Conservation (phyloP, 805 yeast genomes). For the Yueomyces sp. region DNA sequence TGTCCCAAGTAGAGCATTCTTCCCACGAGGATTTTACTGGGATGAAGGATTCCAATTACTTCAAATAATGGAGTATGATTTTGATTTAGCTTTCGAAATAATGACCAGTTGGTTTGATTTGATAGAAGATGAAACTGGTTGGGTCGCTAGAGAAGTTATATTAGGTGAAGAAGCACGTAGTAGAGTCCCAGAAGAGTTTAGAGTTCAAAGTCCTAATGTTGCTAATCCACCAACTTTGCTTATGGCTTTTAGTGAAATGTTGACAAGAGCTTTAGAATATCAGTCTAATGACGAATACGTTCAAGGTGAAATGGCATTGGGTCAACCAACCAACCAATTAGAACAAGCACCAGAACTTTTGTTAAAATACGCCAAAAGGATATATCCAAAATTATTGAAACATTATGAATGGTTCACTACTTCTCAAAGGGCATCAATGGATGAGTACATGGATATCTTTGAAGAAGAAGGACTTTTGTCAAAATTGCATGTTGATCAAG, state of each 20-base stretch:
- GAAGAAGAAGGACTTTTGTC: conserved; percentile 19
- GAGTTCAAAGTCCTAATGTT: conserved; percentile 72
- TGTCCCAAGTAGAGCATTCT: conserved; percentile 86
- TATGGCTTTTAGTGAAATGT: conserved; percentile 49
- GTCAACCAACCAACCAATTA: conserved; percentile 37
- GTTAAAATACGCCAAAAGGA: conserved; percentile 39
- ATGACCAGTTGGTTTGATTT: conserved; percentile 76
- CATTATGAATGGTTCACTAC: conserved; percentile 80
- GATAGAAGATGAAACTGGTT: conserved; percentile 74
- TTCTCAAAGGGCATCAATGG: conserved; percentile 65
- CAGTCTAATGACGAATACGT: conserved; percentile 3
- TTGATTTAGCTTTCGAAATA: conserved; percentile 68
- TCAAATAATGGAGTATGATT: conserved; percentile 71
- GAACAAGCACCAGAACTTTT: conserved; percentile 46
- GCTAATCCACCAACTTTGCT: conserved; percentile 95
- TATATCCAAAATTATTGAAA: conserved; percentile 62
- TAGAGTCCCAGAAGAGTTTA: conserved; percentile 74
- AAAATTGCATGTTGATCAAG: conserved; percentile 40
- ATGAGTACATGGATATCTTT: conserved; percentile 41
- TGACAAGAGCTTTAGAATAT: conserved; percentile 30
- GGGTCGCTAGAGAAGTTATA: conserved; percentile 95
- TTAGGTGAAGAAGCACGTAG: conserved; percentile 83
- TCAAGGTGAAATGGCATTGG: conserved; percentile 1
- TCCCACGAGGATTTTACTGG: conserved; percentile 97
- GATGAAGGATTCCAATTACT: conserved; percentile 94